A percentile compares a stretch with the other conserved stretches of the same genome.
These are phyloP conservation scores for Fusarium scirpi DNA, from an alignment of 2,329 filamentous ascomycete genomes.

Conservation along the genomic window DNA sequence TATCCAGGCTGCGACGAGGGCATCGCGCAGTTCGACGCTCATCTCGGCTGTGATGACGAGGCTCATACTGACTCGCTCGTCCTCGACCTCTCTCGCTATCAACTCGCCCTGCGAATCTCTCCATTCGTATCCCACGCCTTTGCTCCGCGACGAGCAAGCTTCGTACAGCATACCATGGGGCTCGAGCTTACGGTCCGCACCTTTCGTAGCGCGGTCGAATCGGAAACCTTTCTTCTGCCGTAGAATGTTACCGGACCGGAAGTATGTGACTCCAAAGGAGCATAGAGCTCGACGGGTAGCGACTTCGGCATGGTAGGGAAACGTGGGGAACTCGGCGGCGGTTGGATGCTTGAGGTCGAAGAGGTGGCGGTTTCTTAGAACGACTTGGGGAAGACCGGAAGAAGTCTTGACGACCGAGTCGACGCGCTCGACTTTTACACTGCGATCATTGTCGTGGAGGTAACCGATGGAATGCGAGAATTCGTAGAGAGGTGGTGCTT, in stretches of 20 bases:
- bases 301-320: conserved; percentile 51
- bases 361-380: conserved; percentile 49
- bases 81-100: conserved; percentile 51
- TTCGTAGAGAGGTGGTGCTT: conserved; percentile 52
- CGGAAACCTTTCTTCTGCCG: conserved; percentile 45
- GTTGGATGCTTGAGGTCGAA: conserved; percentile 53
- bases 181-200: conserved; percentile 41
- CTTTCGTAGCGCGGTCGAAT: conserved; percentile 48
- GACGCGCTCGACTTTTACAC: conserved; percentile 50
- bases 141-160: conserved; percentile 43
- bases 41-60: conserved; percentile 51
- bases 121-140: conserved; percentile 51
- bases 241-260: conserved; percentile 40
- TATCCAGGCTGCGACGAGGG: conserved; percentile 53
- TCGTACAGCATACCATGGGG: conserved; percentile 47
- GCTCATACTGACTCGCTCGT: conserved; percentile 44
- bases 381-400: conserved; percentile 43
- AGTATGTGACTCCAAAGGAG: conserved; percentile 48
- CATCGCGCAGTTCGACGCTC: conserved; percentile 48
- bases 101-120: conserved; percentile 45
- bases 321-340: conserved; percentile 45
- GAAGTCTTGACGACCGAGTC: conserved; percentile 46
- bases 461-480: conserved; percentile 52
- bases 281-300: conserved; percentile 47
- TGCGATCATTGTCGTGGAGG: conserved; percentile 50